Percentiles rank a stretch among this genome's conserved stretches.
Conservation (phyloP, 2,329 filamentous ascomycete species). For the Ilyonectria robusta region DNA sequence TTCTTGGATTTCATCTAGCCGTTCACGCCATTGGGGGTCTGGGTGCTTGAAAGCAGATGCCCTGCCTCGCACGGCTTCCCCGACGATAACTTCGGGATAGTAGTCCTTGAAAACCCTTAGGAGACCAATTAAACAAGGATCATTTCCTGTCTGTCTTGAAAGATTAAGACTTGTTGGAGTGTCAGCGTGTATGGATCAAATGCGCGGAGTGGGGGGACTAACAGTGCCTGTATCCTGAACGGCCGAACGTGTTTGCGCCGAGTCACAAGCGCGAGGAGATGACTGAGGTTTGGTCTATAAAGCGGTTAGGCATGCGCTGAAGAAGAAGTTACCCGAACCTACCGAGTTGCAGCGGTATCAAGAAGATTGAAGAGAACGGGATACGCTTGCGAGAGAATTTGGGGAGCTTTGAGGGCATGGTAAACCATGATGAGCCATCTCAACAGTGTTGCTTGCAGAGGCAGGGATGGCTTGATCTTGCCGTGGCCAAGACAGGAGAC, state of each 20-base stretch:
- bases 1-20: slow-evolving; percentile 77
- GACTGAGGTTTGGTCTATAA: slow-evolving; percentile 74
- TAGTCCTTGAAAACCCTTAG: slow-evolving; percentile 91
- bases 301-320: slow-evolving; percentile 36
- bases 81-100: slow-evolving; percentile 89
- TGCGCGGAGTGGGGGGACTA: slow-evolving; percentile 45
- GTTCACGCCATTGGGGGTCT: slow-evolving; percentile 81
- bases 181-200: slow-evolving; percentile 21
- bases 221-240: slow-evolving; percentile 85
- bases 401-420: slow-evolving; percentile 76
- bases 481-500: slow-evolving; percentile 84
- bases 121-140: slow-evolving; percentile 80
- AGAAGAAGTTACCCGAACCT: slow-evolving; percentile 30
- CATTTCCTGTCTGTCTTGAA: slow-evolving; percentile 75
- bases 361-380: slow-evolving; percentile 84
- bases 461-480: slow-evolving; percentile 79
- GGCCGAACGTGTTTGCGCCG: slow-evolving; percentile 86
- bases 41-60: slow-evolving; percentile 79
- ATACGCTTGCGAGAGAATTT: slow-evolving; percentile 78
- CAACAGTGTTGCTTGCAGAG: slow-evolving; percentile 78
- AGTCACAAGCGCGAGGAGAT: slow-evolving; percentile 84
- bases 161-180: slow-evolving; percentile 66
- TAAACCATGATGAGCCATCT: slow-evolving; percentile 86
- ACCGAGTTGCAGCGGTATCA: slow-evolving; percentile 84
- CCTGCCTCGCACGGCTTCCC: slow-evolving; percentile 73